A percentile compares a stretch with the other conserved stretches of the same genome.
phyloP scores from a whole-genome alignment of 2,329 filamentous ascomycete genomes.

The Penicillium brevicompactum region DNA sequence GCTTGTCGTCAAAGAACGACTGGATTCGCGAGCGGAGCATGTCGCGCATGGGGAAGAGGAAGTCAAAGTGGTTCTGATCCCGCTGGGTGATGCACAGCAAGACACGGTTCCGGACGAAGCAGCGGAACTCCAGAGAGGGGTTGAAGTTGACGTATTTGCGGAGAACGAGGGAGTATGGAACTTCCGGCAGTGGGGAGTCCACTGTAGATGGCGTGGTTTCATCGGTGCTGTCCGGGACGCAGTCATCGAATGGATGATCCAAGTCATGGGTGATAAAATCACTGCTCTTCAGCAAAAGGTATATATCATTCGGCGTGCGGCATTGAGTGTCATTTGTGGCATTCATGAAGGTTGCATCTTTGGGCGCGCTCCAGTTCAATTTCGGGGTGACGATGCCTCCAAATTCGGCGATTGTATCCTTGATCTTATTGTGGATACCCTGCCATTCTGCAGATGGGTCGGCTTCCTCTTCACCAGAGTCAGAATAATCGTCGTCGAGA shows the following conservation, averaged over 20 bases:
- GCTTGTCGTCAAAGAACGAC: constrained; percentile 73
- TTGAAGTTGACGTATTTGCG: constrained; percentile 87
- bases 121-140: constrained; percentile 89
- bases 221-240: constrained; percentile 42
- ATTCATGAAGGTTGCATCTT: constrained; percentile 92
- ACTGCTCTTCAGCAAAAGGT: constrained; percentile 89
- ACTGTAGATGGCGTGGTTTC: constrained; percentile 4
- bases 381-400: constrained; percentile 89
- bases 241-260: constrained; percentile 87
- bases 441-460: constrained; percentile 61
- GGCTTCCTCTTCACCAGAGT: constrained; percentile 60
- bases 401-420: constrained; percentile 74
- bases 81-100: constrained; percentile 85
- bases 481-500: constrained; percentile 54
- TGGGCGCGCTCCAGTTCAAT: constrained; percentile 95
- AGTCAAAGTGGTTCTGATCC: constrained; percentile 87
- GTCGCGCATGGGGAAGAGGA: constrained; percentile 69
- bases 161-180: constrained; percentile 79
- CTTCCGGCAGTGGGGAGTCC: constrained; percentile 40
- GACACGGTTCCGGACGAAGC: constrained; percentile 82
- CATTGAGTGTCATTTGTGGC: constrained; percentile 90
- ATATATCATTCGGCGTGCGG: constrained; percentile 83
- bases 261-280: constrained; percentile 94
- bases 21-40: constrained; percentile 69
- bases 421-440: constrained; percentile 76